A percentile compares a stretch with the other conserved stretches of the same genome.
These are phyloP conservation scores for Xylariaceae sp. DNA, from an alignment of 2,329 filamentous ascomycete genomes.

Conservation along the genomic window DNA sequence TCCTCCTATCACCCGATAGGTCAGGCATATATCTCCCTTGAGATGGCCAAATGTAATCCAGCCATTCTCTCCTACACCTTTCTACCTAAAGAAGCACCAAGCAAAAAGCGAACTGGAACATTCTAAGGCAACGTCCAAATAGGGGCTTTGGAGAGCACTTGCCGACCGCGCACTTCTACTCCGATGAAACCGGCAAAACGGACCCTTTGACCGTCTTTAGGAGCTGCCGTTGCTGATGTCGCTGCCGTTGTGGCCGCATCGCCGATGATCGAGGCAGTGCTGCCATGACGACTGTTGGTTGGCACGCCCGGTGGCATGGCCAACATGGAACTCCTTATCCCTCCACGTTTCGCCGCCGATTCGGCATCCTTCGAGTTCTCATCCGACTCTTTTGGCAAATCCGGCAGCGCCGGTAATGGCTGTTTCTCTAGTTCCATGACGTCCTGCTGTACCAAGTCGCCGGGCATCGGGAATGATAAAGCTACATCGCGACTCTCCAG, in stretches of 20 bases:
- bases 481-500: conserved; percentile 87
- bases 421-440: conserved; percentile 85
- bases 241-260: conserved; percentile 35
- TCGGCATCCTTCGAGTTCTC: conserved; percentile 38
- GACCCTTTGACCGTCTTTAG: conserved; percentile 52
- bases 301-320: conserved; percentile 30
- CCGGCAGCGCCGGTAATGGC: conserved; percentile 55
- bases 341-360: conserved; percentile 36
- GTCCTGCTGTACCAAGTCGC: conserved; percentile 60
- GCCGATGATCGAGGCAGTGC: conserved; percentile 37
- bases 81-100: background rate
- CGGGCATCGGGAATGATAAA: conserved; percentile 79
- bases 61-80: background rate
- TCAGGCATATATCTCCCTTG: background rate
- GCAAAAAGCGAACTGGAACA: background rate
- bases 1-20: background rate
- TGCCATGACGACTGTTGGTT: conserved; percentile 33
- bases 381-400: conserved; percentile 36
- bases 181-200: conserved; percentile 71
- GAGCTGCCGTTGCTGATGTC: conserved; percentile 27
- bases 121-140: conserved; percentile 55
- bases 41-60: background rate
- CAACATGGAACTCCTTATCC: conserved; percentile 47
- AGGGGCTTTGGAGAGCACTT: conserved; percentile 69
- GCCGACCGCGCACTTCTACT: conserved; percentile 69